Evolutionary conservation across 1,139 yeast species (phyloP).

Genomic region (Yamadazyma sp.): DNA sequence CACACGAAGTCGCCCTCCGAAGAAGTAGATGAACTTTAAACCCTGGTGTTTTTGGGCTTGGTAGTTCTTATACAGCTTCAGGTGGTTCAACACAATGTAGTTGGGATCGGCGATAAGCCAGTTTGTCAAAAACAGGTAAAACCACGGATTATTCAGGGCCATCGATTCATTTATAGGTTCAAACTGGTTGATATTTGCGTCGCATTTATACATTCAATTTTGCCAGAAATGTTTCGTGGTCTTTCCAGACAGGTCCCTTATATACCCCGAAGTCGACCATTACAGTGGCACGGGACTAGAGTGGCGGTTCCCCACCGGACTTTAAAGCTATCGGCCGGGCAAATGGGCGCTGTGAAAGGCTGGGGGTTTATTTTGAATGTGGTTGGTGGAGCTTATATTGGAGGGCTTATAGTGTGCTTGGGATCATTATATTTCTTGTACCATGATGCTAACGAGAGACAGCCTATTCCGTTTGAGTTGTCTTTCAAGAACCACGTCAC

Average conservation of each 20-base stretch:
- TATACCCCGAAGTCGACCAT: not conserved
- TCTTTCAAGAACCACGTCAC: conserved; percentile 32
- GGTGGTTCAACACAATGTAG: conserved; percentile 13
- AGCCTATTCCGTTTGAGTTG: conserved; percentile 43
- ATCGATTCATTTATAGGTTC: not conserved
- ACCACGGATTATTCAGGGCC: conserved; percentile 4
- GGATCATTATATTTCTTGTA: conserved; percentile 44
- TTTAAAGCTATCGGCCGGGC: conserved; percentile 18
- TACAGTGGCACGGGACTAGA: too few relatives aligned
- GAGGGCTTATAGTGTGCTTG: conserved; percentile 39
- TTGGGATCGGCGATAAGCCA: conserved; percentile 48
- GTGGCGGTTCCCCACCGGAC: not conserved
- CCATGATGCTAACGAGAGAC: conserved; percentile 41
- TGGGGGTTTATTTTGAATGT: conserved; percentile 38
- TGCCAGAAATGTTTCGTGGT: not conserved
- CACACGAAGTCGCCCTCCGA: conserved; percentile 64
- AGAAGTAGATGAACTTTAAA: conserved; percentile 41
- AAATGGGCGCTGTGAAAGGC: conserved; percentile 25
- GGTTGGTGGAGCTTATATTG: conserved; percentile 45
- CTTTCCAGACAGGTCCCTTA: not conserved
- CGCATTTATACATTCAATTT: not conserved
- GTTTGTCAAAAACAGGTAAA: conserved; percentile 29
- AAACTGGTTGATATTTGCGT: not conserved
- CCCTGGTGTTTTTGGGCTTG: conserved; percentile 33
- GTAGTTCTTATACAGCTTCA: conserved; percentile 26